phyloP scores from a whole-genome alignment of 768 basidiomycete species.

The Pulveroboletus sp. region DNA sequence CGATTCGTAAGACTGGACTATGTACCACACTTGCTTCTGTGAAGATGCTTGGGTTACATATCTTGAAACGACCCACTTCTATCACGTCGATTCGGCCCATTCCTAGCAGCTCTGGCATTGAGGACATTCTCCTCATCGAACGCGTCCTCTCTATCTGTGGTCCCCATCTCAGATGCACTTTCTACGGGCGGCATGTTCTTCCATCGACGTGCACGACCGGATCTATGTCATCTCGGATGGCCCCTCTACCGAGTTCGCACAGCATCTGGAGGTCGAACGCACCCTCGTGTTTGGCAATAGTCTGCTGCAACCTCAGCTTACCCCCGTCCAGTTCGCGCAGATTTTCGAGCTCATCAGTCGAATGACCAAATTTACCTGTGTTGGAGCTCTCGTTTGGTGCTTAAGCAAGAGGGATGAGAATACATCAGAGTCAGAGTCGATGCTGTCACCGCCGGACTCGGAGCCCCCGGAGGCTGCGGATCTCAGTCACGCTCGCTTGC shows the following conservation, averaged over 20 bases:
- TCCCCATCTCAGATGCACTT: not conserved
- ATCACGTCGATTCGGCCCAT: conserved; percentile 9
- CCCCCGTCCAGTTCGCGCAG: conserved; percentile 2
- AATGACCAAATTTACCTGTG: too few species aligned
- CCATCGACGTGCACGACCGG: conserved; percentile 15
- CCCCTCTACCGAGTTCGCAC: not conserved
- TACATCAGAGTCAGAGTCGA: too few species aligned
- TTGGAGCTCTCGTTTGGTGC: too few species aligned
- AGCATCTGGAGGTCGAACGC: conserved; percentile 11
- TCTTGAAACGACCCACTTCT: not conserved
- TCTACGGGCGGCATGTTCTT: not conserved
- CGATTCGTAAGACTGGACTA: conserved; percentile 12
- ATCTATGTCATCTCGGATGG: not conserved
- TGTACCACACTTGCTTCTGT: conserved; percentile 3
- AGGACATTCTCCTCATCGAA: conserved; percentile 9
- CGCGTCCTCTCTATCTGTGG: conserved; percentile 14
- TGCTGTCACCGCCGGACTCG: too few species aligned
- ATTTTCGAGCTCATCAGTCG: conserved; percentile 11
- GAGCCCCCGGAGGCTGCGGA: too few species aligned
- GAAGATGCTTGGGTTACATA: not conserved
- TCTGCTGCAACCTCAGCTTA: not conserved
- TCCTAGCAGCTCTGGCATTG: too few species aligned
- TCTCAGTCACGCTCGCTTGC: too few species aligned
- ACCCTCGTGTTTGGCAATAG: conserved; percentile 2
- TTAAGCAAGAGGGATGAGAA: too few species aligned